Base-by-base conservation (phyloP, 305 asterid genomes). In the Andrographis paniculata region DNA sequence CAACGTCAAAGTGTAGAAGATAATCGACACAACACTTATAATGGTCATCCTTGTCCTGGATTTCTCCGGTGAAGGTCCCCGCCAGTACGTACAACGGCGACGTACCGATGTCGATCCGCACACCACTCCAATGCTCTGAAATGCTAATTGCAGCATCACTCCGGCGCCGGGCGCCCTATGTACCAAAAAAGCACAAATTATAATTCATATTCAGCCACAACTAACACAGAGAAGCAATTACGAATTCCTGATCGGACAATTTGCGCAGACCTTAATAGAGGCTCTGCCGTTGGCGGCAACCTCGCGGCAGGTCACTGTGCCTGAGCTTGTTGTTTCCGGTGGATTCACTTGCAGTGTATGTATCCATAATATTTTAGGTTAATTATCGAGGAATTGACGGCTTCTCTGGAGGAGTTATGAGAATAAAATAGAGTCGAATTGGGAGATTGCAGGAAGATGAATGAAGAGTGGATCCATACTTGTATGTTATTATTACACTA, bases 31-130 rank as follows among this genome's bases (percentile, higher is more conserved):
- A 31, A 65, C 88, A 8, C 88, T 88, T 0, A 80, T 49, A 4
- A 84, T 43, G n/a, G 15, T 79, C 92, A 35, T 79, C 92, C 9
- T 69, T 58, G 48, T 83, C 57, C 8, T 79, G 68, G 24, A 83
- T 67, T 1, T 78, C 84, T 1, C 6, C 30, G 0, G 68, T 15
- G 39, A 82, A 82, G 11, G 64, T 66, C 65, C 87, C 60, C 0
- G 78, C 8, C 1, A 41, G 74, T 14, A 83, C 94, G 27, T 83
- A 83, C 69, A 83, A 42, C 14, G 87, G 84, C 41, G 94, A 83
- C 0, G 92, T 83, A 5, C 94, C 94, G 12, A 83, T 68, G 44
- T 83, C 94, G n/a, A n/a, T 0, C 94, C 94, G 20, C 74, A 83
- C 53, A 83, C 79, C 27, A 83, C 79, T 2, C 94, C 94, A 0